A percentile compares a stretch with the other conserved stretches of the same genome.
Conservation (phyloP, 2,329 filamentous ascomycete genomes). For the Fusarium nanum region DNA sequence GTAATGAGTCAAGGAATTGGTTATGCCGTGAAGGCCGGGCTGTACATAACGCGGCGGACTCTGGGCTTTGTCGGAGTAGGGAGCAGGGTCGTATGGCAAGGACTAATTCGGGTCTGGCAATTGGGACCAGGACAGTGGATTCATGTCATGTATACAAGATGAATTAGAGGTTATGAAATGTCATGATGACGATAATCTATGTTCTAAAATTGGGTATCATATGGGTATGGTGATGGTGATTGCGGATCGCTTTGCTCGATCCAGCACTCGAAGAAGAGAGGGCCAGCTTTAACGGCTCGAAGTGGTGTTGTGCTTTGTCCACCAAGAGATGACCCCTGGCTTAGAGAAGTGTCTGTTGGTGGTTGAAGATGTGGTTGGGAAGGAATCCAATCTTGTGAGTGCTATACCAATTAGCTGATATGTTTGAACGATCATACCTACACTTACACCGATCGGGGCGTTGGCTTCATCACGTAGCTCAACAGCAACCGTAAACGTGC, state of each 20-base stretch:
- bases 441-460: constrained; percentile 67
- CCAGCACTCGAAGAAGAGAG: constrained; percentile 75
- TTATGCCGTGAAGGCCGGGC: constrained; percentile 30
- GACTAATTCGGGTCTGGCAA: constrained; percentile 40
- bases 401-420: constrained; percentile 50
- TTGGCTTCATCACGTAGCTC: constrained; percentile 73
- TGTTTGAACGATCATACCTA: constrained; percentile 29
- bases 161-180: constrained; percentile 41
- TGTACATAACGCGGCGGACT: constrained; percentile 40
- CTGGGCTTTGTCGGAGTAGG: constrained; percentile 38
- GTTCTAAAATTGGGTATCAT: constrained; percentile 23
- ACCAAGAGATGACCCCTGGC: constrained; percentile 48
- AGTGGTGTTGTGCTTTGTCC: constrained; percentile 61
- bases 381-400: constrained; percentile 72
- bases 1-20: constrained; percentile 32
- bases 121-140: constrained; percentile 24
- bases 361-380: constrained; percentile 62
- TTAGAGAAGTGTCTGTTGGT: constrained; percentile 45
- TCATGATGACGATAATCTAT: constrained; percentile 43
- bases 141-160: constrained; percentile 39
- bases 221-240: not conserved
- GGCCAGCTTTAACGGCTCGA: constrained; percentile 66
- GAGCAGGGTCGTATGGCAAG: constrained; percentile 36
- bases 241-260: constrained; percentile 57
- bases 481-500: constrained; percentile 81